Base-by-base conservation (phyloP, 2,329 filamentous ascomycete species). In the Cercospora sesami region DNA sequence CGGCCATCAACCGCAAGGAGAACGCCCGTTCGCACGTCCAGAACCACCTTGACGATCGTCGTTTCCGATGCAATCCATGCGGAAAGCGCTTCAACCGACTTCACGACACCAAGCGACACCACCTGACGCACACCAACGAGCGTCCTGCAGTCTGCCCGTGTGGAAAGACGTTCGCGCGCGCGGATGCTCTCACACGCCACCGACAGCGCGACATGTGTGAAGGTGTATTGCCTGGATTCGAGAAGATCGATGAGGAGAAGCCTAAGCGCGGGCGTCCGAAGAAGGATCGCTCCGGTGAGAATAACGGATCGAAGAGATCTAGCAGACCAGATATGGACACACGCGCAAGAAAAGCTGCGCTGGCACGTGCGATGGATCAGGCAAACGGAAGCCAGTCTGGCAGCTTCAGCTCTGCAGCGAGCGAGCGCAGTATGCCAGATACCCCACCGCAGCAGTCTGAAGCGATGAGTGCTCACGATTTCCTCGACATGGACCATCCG, bases 1-100 rank as follows among this genome's bases (percentile, higher is more conserved):
- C 97, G 80, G 88, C 89, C 63, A 98, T 99, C 78, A 94, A 94
- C n/a, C 89, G 95, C 74, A 96, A 97, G 79, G 95, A 99, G 80
- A 98, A 99, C 81, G 97, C 98, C 83, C 96, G 97, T 79, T 96
- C 94, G 0, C 95, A 99, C 79, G 92, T 99, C 14, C 95, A 99
- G 81, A 99, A 95, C 3, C 95, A 99, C 80, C 89, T 99, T 71
- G 95, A 96, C 75, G 95, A 99, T 79, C 88, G 95, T 59, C 95
- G 97, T 78, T 99, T 93, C 82, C 90, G 92, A 79, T 99, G 95
- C 81, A 93, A 94, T 57, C 90, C 91, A 65, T 99, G 95, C 83
- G 86, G 91, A 63, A 98, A 98, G 82, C 94, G 93, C 81, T 99
- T 99, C 78, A 95, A 98, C 51, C 90, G 95, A 42, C 94, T 97